These are phyloP conservation scores for Fusarium nisikadoi DNA, from an alignment of 2,329 filamentous ascomycete species.

Conservation along the genomic window DNA sequence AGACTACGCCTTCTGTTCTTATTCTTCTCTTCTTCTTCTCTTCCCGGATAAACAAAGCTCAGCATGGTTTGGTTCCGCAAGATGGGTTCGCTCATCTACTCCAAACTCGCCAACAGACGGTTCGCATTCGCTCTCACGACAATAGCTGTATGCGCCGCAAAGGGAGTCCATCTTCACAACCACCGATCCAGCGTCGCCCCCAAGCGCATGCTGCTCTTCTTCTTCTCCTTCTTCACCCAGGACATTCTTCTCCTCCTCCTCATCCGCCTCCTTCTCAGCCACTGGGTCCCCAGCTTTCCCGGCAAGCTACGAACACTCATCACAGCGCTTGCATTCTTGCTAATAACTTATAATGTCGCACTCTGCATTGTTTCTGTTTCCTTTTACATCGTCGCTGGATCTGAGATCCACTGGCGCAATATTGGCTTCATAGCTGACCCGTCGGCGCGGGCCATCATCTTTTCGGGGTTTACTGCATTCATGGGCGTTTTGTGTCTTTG, in stretches of 20 bases:
- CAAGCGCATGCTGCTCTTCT: conserved; percentile 46
- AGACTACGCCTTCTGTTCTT: neutral
- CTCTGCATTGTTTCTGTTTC: conserved; percentile 45
- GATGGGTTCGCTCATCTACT: conserved; percentile 25
- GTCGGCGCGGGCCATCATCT: conserved; percentile 46
- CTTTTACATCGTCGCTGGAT: conserved; percentile 49
- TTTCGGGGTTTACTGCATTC: conserved; percentile 48
- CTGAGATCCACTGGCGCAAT: conserved; percentile 52
- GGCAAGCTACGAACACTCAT: conserved; percentile 26
- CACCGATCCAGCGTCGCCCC: conserved; percentile 47
- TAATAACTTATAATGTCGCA: conserved; percentile 38
- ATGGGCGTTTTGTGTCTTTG: conserved; percentile 31
- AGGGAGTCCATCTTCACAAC: conserved; percentile 48
- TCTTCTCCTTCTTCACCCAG: conserved; percentile 51
- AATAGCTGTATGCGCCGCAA: conserved; percentile 47
- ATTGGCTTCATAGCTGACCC: conserved; percentile 48
- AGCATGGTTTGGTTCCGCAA: conserved; percentile 17
- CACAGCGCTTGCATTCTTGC: conserved; percentile 18
- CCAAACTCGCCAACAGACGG: conserved; percentile 44
- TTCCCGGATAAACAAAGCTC: neutral
- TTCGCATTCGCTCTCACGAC: conserved; percentile 48
- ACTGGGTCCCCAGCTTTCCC: conserved; percentile 34
- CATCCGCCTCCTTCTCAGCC: conserved; percentile 47
- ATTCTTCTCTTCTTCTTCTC: neutral
- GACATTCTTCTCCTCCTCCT: conserved; percentile 48